Conservation (phyloP, 345 rosid genomes). For the Limnanthes douglasii region DNA sequence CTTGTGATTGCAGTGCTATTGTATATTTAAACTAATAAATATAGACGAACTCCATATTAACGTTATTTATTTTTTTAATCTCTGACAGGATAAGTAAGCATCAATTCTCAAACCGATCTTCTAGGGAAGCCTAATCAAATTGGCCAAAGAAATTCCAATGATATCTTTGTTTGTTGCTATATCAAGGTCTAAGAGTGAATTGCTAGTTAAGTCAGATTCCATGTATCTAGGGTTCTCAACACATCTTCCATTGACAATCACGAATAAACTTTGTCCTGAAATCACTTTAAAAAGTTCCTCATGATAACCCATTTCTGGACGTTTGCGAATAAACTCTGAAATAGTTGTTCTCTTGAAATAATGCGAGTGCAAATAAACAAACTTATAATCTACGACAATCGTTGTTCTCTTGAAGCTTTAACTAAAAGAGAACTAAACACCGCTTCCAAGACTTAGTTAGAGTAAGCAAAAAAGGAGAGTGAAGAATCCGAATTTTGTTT, state of each 20-base stretch:
- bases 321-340: conserved; percentile 81
- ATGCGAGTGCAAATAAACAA: conserved; percentile 54
- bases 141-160: conserved; percentile 86
- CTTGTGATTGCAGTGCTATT: too few relatives aligned
- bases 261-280: conserved; percentile 77
- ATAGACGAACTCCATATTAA: too few relatives aligned
- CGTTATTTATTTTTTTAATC: too few relatives aligned
- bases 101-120: conserved; percentile 65
- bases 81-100: conserved; percentile 83
- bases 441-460: conserved; percentile 77
- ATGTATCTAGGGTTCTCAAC: conserved; percentile 78
- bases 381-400: conserved; percentile 46
- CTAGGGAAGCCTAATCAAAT: conserved; percentile 93
- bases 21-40: too few relatives aligned
- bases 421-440: conserved; percentile 59
- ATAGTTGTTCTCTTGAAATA: conserved; percentile 39
- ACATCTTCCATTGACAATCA: conserved; percentile 71
- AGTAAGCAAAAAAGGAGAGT: too few relatives aligned
- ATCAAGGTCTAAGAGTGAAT: conserved; percentile 65
- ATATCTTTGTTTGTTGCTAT: conserved; percentile 75
- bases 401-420: conserved; percentile 64
- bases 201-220: conserved; percentile 83
- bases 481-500: too few relatives aligned
- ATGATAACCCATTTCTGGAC: conserved; percentile 76
- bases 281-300: conserved; percentile 79